A percentile compares a stretch with the other conserved stretches of the same genome.
phyloP scores from a whole-genome alignment of 73 alveolate species.

The Halteria grandinella region DNA sequence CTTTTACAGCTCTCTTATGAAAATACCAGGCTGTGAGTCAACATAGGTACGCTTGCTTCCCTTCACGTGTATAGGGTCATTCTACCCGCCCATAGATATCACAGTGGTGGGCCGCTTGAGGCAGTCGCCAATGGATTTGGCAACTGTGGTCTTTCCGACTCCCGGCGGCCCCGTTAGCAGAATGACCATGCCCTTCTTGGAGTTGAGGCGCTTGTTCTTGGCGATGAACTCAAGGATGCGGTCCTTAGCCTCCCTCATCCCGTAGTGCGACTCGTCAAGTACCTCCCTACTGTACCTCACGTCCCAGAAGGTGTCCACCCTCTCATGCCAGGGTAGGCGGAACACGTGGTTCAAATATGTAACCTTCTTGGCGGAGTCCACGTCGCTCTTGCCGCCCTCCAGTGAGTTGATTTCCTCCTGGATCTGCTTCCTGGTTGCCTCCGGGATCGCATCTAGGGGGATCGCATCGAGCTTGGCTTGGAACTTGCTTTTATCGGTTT shows the following conservation, averaged over 20 bases:
- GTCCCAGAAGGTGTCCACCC: conserved; percentile 84
- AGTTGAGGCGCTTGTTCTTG: conserved; percentile 75
- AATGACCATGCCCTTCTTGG: conserved; percentile 79
- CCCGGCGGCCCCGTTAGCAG: conserved; percentile 90
- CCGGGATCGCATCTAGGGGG: conserved; percentile 39
- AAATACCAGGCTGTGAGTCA: conserved; percentile 85
- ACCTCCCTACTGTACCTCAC: conserved; percentile 67
- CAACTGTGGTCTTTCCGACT: conserved; percentile 85
- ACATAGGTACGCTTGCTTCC: conserved; percentile 88
- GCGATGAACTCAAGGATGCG: conserved; percentile 86
- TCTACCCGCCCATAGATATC: conserved; percentile 83
- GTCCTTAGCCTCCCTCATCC: conserved; percentile 78
- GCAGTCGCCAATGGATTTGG: conserved; percentile 80
- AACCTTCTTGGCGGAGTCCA: conserved; percentile 57
- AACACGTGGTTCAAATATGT: conserved; percentile 80
- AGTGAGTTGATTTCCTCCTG: conserved; percentile 64
- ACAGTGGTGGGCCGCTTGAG: conserved; percentile 77
- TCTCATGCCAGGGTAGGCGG: conserved; percentile 82
- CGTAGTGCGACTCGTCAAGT: conserved; percentile 70
- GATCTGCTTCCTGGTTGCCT: conserved; percentile 41
- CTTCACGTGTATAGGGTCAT: conserved; percentile 82
- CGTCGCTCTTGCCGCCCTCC: conserved; percentile 56
- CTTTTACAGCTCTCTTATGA: conserved; percentile 77
- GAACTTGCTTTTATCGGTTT: conserved; percentile 52
- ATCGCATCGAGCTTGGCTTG: conserved; percentile 52